Evolutionary conservation across 169 alveolate species (phyloP), one percentile per base, ranked within the genome.

Genomic region (Cryptosporidium canis): DNA sequence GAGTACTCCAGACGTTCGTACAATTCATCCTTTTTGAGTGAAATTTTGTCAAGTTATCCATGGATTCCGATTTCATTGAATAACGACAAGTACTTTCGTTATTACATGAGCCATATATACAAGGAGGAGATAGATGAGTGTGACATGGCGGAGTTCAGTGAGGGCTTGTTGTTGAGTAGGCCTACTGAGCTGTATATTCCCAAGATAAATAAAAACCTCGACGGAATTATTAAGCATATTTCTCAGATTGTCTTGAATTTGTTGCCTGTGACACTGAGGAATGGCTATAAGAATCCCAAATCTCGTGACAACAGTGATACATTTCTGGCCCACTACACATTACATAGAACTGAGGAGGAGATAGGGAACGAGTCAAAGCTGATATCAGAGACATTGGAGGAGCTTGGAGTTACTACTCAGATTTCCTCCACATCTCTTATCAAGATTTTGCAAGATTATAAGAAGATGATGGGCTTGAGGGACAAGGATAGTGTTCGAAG

Each of bases 1-100:
- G 87, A 77, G 33, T 77, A 77, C 27, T 77, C 72, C 24, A 77
- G 87, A 77, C 87, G 87, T 31, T 77, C 87, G 21, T 77, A 77
- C 61, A 58, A 51, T 16, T 77, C 87, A 24, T 55, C 44, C 14
- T 77, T 77, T 77, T 58, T 77, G 44, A 63, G 37, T 45, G 61
- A 63, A 56, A 63, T 77, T 3, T 61, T 77, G 14, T 48, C 87
- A n/a, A 63, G 61, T n/a, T 27, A 41, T 16, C 63, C 87, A 16
- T 77, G 87, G 87, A 61, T 77, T 24, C 87, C 87, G 11, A 29
- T 70, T 14, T 70, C 84, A 51, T 35, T 70, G 44, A 24, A 37
- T 31, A 55, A 39, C 29, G 66, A 55, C 3, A 39, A 55, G 16
- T 55, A 70, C 14, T 70, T 47, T 67, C 31, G 41, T 9, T 16